Evolutionary conservation across 495 filamentous ascomycete genomes (phyloP), one percentile per base, ranked within the genome.

Genomic region (Aspergillus saccharolyticus): DNA sequence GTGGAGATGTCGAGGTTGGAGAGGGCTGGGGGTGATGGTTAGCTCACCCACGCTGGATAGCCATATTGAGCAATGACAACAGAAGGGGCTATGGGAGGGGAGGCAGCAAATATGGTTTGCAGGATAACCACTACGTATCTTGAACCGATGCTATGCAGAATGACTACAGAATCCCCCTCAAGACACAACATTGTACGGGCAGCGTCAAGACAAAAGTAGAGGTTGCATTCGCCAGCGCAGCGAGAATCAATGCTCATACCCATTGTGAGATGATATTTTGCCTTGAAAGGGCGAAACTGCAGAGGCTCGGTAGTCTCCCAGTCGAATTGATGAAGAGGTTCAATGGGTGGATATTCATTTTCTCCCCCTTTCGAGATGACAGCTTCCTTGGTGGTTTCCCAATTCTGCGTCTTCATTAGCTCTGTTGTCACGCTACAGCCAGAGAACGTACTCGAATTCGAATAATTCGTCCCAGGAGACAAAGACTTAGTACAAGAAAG

Each of bases 221-320:
- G n/a, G n/a, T n/a, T n/a, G n/a, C n/a, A n/a, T n/a, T n/a, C n/a
- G 25, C 4, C 25, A 30, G 12, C 5, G 14, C 33, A 39, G 33
- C 2, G 21, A 24, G 42, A 50, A 44, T 14, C 51, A 8, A 54
- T 43, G 14, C 12, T 61, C 69, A 42, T 74, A 86, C 87, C 85
- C 87, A 91, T 89, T 0, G 85, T 87, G 48, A 89, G 74, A 59
- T 89, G 77, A 63, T 88, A 89, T 48, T 79, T 87, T 14, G 85
- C 80, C 62, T 86, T 88, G 73, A 89, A 90, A 1, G 85, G 85
- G 7, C 86, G 78, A 12, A 88, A 74, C 50, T 85, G 77, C 3
- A 80, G 54, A 0, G 87, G 88, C 42, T 81, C 72, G n/a, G 78
- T 82, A 0, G 71, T 70, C 48, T 74, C 58, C 78, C 83, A 88